These are phyloP conservation scores for Aureobasidium sp. DNA, from an alignment of 2,329 filamentous ascomycete genomes.

Conservation along the genomic window DNA sequence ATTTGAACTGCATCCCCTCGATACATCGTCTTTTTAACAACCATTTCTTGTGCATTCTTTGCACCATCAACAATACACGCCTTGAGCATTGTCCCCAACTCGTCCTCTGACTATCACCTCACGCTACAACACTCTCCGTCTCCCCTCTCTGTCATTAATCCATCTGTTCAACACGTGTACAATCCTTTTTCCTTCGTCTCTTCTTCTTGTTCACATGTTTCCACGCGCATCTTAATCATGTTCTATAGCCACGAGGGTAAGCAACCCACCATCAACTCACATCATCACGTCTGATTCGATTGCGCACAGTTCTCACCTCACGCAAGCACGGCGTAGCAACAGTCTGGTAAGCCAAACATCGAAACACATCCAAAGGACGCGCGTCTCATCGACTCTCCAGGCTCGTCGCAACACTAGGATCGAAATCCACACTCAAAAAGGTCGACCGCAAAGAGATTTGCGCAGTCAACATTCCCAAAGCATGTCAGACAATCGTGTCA, in stretches of 20 bases:
- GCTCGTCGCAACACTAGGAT: constrained; percentile 83
- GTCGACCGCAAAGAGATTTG: constrained; percentile 80
- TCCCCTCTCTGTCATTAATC: neutral
- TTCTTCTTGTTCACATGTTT: neutral
- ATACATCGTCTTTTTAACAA: neutral
- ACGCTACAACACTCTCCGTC: neutral
- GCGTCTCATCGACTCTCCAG: constrained; percentile 38
- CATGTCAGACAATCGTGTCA: constrained; percentile 79
- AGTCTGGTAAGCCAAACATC: constrained; percentile 63
- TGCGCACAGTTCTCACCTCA: constrained; percentile 59
- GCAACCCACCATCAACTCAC: constrained; percentile 21
- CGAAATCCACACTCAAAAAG: constrained; percentile 59
- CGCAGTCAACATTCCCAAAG: constrained; percentile 75
- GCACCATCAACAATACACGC: neutral
- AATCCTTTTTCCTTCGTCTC: neutral
- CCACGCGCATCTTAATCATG: constrained; percentile 44
- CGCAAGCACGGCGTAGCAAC: constrained; percentile 88
- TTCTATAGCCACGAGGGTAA: constrained; percentile 94
- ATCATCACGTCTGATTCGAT: neutral
- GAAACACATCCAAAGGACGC: neutral
- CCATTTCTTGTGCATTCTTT: neutral
- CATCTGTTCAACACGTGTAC: neutral
- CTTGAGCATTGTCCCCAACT: neutral
- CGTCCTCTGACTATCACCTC: neutral
- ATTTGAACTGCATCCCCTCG: neutral